Conservation (phyloP, 495 filamentous ascomycete species). For the Massariosphaeria phaeospora region DNA sequence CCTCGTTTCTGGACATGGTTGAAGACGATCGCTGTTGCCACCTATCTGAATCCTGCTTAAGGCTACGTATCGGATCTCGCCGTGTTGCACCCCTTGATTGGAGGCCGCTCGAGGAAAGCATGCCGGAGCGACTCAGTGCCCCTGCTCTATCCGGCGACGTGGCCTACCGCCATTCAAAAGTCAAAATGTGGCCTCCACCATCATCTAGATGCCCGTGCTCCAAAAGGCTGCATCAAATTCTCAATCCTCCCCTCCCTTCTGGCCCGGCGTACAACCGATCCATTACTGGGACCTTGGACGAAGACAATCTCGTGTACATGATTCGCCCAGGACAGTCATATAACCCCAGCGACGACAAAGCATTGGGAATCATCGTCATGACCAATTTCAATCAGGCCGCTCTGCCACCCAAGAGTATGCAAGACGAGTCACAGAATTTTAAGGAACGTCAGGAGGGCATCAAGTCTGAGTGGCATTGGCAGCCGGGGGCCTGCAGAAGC, state of each 20-base stretch:
- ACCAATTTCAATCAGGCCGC: constrained; percentile 26
- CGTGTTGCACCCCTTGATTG: constrained; percentile 14
- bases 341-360: constrained; percentile 3
- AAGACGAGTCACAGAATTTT: too few species aligned
- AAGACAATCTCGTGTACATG: constrained; percentile 27
- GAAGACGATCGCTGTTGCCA: constrained; percentile 32
- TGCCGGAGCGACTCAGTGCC: neutral
- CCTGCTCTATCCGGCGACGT: neutral
- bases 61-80: constrained; percentile 28
- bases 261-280: neutral
- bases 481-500: too few species aligned
- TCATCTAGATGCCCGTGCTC: constrained; percentile 21
- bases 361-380: constrained; percentile 17
- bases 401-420: too few species aligned
- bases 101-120: neutral
- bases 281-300: constrained; percentile 23
- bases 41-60: constrained; percentile 9
- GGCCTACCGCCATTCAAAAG: constrained; percentile 17
- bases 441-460: too few species aligned
- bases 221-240: constrained; percentile 23
- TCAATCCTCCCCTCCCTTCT: constrained; percentile 15
- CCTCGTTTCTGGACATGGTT: constrained; percentile 36
- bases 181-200: constrained; percentile 29
- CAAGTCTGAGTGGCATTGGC: too few species aligned
- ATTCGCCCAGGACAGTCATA: constrained; percentile 12